These are phyloP conservation scores for Diutina scorzettiae DNA, from an alignment of 1,139 yeast species.

Conservation along the genomic window DNA sequence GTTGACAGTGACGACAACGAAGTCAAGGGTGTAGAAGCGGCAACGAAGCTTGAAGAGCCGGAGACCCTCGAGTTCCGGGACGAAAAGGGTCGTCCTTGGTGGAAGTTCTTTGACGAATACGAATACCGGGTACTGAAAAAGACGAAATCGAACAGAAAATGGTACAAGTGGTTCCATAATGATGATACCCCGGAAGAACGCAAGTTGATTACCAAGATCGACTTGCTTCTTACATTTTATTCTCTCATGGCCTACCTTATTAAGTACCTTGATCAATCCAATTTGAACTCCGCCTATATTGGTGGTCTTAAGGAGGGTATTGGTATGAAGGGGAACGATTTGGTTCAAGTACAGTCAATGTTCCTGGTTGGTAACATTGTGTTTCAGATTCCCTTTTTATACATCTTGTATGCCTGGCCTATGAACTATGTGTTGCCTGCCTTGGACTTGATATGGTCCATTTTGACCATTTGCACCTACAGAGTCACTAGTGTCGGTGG, in stretches of 20 bases:
- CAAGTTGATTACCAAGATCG: conserved; percentile 47
- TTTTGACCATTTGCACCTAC: conserved; percentile 46
- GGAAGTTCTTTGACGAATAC: conserved; percentile 49
- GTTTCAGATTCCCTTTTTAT: conserved; percentile 41
- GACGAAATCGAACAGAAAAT: conserved; percentile 28
- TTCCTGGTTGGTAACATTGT: conserved; percentile 47
- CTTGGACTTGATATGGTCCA: conserved; percentile 55
- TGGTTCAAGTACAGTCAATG: conserved; percentile 46
- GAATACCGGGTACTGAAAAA: conserved; percentile 38
- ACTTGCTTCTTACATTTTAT: conserved; percentile 45
- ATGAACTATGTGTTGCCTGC: conserved; percentile 43
- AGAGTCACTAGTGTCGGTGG: conserved; percentile 34
- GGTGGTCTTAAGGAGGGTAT: conserved; percentile 51
- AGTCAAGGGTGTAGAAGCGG: conserved; percentile 7
- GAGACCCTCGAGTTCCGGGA: conserved; percentile 37
- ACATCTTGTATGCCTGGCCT: conserved; percentile 35
- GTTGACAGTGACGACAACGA: conserved; percentile 7
- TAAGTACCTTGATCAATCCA: conserved; percentile 52
- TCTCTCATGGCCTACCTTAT: conserved; percentile 60
- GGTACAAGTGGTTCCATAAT: conserved; percentile 58
- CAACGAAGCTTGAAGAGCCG: conserved; percentile 5
- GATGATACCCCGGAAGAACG: conserved; percentile 44
- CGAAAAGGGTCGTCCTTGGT: conserved; percentile 53
- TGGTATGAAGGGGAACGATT: conserved; percentile 53
- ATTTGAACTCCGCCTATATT: conserved; percentile 57